Evolutionary conservation across 2,329 filamentous ascomycete species (phyloP).

Genomic region (Ophiognomonia clavigignenti-juglandacearum): DNA sequence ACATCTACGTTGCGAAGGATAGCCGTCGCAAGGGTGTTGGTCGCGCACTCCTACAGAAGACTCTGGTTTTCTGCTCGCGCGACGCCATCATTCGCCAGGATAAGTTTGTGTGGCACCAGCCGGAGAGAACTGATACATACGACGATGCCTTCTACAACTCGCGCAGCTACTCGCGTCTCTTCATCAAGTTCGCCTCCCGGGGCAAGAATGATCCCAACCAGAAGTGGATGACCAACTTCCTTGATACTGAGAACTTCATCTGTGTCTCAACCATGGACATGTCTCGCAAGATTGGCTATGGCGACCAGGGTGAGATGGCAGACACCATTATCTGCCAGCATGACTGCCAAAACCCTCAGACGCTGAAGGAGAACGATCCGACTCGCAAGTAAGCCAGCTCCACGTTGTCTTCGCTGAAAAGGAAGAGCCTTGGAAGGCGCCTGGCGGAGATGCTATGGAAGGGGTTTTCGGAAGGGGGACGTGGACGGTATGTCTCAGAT

Average conservation of each 20-base stretch:
- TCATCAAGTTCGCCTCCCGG: slow-evolving; percentile 7
- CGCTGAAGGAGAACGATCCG: background rate
- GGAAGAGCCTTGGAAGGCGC: too few species aligned
- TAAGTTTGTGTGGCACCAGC: slow-evolving; percentile 6
- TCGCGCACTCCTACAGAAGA: slow-evolving; percentile 7
- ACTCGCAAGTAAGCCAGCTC: too few species aligned
- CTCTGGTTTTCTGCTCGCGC: slow-evolving; percentile 10
- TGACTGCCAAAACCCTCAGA: slow-evolving; percentile 2
- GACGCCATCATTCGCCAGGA: background rate
- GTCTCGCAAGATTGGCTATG: slow-evolving; percentile 6
- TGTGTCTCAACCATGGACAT: slow-evolving; percentile 8
- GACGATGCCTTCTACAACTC: slow-evolving; percentile 1
- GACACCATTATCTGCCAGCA: slow-evolving; percentile 11
- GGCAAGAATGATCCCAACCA: slow-evolving; percentile 9
- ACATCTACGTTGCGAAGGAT: slow-evolving; percentile 11
- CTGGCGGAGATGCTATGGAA: too few species aligned
- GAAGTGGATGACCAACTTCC: slow-evolving; percentile 5
- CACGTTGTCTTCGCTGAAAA: too few species aligned
- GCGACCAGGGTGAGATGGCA: background rate
- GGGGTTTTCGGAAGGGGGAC: too few species aligned
- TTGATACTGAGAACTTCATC: slow-evolving; percentile 4
- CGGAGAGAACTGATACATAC: background rate
- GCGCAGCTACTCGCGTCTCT: slow-evolving; percentile 10
- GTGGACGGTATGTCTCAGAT: too few species aligned
- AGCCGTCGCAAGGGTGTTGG: slow-evolving; percentile 13